Evolutionary conservation across 345 rosid species (phyloP).

Genomic region (Citrus mangshanensis): DNA sequence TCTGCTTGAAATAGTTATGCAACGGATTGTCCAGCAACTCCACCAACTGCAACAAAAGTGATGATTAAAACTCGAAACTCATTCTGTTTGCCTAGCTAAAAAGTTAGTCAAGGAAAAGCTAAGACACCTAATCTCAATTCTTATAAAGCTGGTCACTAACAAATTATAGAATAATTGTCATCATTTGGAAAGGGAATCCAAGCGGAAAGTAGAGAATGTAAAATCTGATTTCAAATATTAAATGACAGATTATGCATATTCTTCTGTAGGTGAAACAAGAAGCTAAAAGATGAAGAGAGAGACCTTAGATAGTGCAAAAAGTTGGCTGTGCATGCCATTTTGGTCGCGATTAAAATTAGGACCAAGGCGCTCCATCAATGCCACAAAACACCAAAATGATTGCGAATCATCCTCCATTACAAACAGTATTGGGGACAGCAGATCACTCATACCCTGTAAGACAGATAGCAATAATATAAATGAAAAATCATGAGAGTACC

Average conservation of each 20-base stretch:
- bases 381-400: slow-evolving; percentile 97
- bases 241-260: background rate
- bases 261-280: background rate
- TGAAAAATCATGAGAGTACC: background rate
- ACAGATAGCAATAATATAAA: slow-evolving; percentile 2
- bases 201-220: background rate
- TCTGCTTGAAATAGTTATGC: slow-evolving; percentile 86
- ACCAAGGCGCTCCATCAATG: slow-evolving; percentile 95
- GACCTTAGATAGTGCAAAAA: slow-evolving; percentile 94
- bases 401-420: slow-evolving; percentile 87
- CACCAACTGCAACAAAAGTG: slow-evolving; percentile 62
- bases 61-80: slow-evolving; percentile 12
- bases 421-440: slow-evolving; percentile 84
- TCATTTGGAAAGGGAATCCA: background rate
- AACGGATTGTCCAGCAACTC: slow-evolving; percentile 86
- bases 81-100: background rate
- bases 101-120: background rate
- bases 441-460: slow-evolving; percentile 95
- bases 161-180: background rate
- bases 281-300: slow-evolving; percentile 1
- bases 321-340: slow-evolving; percentile 98
- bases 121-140: slow-evolving; percentile 2
- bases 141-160: background rate
- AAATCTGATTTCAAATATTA: background rate
- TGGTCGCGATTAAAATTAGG: slow-evolving; percentile 98